Evolutionary conservation across 2,329 filamentous ascomycete genomes (phyloP), one percentile per base, ranked within the genome.

Genomic region (Bipolaris zeicola): DNA sequence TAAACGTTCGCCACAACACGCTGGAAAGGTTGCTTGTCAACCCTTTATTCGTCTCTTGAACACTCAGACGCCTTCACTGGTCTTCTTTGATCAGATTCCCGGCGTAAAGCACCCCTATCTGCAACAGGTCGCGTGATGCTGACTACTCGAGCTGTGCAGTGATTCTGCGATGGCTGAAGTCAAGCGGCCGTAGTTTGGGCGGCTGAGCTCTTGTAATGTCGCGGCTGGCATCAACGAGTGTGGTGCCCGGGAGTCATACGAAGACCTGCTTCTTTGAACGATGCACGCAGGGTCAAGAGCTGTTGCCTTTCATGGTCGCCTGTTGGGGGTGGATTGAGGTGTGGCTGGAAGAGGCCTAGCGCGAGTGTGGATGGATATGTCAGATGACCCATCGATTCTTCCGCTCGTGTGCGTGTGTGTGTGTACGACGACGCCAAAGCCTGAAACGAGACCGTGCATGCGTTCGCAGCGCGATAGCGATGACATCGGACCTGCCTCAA

Each of bases 361-460:
- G 14, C 24, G 31, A 14, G 38, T 50, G 48, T 43, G 48, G 39
- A 26, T 31, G 58, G 38, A 41, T 37, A 63, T 45, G 63, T 66
- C 67, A 68, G 58, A 62, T 68, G 65, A 68, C 65, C 45, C 58
- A 50, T 57, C 36, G 55, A 57, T 54, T 54, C 50, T 56, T 55
- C 52, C 20, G 45, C 34, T 48, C 26, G 42, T 44, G 42, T 38
- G n/a, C n/a, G 42, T 33, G 45, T 20, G 43, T 37, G 45, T 36
- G 45, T 48, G 45, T 34, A 36, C 18, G 41, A 39, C 52, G 45
- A 16, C 22, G 46, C 33, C 33, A 39, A n/a, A 22, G 48, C 20
- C 43, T 42, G 45, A 46, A 41, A 31, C 28, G 48, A 50, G 24
- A 34, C 48, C 38, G 48, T 50, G 48, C 26, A 50, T 50, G 26